Base-by-base conservation (phyloP, 2,329 filamentous ascomycete genomes). In the Fonsecaea erecta region DNA sequence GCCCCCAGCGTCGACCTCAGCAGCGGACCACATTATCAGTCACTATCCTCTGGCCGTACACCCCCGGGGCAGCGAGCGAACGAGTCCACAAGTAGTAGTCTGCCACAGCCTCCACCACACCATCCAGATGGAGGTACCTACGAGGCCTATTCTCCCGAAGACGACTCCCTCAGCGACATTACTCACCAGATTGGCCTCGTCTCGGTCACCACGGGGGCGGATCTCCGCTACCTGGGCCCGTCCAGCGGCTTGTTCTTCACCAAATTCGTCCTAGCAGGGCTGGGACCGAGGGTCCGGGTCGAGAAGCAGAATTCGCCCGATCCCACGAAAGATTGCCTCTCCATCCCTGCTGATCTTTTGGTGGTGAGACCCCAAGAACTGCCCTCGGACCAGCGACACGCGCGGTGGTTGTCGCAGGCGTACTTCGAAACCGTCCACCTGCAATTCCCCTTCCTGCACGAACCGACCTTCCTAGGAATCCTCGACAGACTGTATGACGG, bases 161-260 rank as follows among this genome's bases (percentile, higher is more conserved):
- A 46, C 11, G 34, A 46, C 18, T 40, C 54, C 18, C 34, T 57
- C 1, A 30, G 21, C 21, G 35, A 57, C 1, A 57, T 57, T 14
- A 57, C 54, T 7, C 21, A 30, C 40, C 54, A 57, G 28, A 37
- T 57, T 26, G 54, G 54, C n/a, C 54, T 57, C 32, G 54, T 57
- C 54, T 57, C 54, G 16, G 34, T 57, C 21, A 28, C 54, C 37
- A 30, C 54, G 12, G 54, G 54, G 3, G 7, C 54, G 12, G 54
- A 57, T 46, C 54, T 57, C 21, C 54, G 54, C 12, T 57, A 57
- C 24, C 26, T 57, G 35, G 54, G 54, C 18, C 54, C 54, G 7
- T 57, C 54, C 14, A 57, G 54, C 54, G 54, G 54, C 2, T 21
- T 57, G n/a, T 57, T 57, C 24, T 57, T 57, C 54, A 57, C 54